These are phyloP conservation scores for Nitzschia sp. DNA, from an alignment of 108 stramenopile genomes.

Conservation along the genomic window DNA sequence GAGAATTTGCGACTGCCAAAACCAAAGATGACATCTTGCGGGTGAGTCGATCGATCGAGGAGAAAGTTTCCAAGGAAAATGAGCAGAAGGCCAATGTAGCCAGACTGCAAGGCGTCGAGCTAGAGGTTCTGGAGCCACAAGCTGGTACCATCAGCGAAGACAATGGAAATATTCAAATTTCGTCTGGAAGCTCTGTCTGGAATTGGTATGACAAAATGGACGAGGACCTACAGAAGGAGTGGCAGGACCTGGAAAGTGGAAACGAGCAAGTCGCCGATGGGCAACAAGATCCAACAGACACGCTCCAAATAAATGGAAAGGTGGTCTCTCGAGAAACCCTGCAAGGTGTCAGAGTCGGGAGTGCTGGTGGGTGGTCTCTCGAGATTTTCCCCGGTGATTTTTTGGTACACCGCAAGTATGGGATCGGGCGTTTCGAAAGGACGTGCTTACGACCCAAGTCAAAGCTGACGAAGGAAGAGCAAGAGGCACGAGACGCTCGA, in stretches of 20 bases:
- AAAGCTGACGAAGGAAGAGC: conserved; percentile 63
- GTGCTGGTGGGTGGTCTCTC: conserved; percentile 77
- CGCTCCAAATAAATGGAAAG: conserved; percentile 47
- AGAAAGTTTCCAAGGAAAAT: conserved; percentile 53
- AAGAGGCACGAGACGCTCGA: conserved; percentile 44
- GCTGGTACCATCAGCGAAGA: conserved; percentile 28
- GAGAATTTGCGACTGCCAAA: conserved; percentile 66
- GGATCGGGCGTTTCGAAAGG: conserved; percentile 79
- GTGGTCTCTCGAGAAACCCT: conserved; percentile 50
- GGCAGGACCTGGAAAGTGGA: conserved; percentile 23
- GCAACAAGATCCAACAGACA: conserved; percentile 11
- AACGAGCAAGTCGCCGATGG: conserved; percentile 14
- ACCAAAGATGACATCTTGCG: conserved; percentile 54
- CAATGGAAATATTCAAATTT: conserved; percentile 35
- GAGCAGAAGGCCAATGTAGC: conserved; percentile 52
- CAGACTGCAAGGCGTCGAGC: conserved; percentile 42
- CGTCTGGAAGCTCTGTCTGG: conserved; percentile 11
- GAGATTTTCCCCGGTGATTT: conserved; percentile 88
- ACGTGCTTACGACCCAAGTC: conserved; percentile 57
- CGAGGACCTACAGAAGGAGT: conserved; percentile 58
- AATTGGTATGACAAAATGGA: conserved; percentile 73
- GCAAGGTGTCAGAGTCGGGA: conserved; percentile 74
- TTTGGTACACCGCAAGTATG: conserved; percentile 84
- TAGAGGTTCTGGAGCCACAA: conserved; percentile 59
- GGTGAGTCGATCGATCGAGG: conserved; percentile 42